A percentile compares a stretch with the other conserved stretches of the same genome.
These are phyloP conservation scores for Chrysoporthe austroafricana DNA, from an alignment of 2,329 filamentous ascomycete species.

Conservation along the genomic window DNA sequence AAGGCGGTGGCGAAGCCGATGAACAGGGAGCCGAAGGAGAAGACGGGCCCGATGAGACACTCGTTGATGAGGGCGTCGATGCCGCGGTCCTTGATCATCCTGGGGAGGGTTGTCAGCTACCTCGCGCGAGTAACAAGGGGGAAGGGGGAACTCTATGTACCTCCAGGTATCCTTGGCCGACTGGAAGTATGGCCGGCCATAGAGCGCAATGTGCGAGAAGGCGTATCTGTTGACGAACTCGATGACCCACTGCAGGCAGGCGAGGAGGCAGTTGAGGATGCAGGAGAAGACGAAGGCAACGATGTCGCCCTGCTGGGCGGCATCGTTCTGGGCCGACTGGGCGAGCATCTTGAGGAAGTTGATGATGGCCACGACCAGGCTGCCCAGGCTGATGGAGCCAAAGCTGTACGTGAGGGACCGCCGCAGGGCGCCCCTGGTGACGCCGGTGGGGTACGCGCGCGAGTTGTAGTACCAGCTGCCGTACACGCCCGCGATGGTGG, in stretches of 20 bases:
- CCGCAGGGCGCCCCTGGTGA: slow-evolving; percentile 81
- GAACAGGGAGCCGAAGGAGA: slow-evolving; percentile 79
- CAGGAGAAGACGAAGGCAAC: slow-evolving; percentile 71
- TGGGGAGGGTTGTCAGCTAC: slow-evolving; percentile 30
- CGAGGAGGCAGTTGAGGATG: slow-evolving; percentile 75
- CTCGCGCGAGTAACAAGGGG: neutral
- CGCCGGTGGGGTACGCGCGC: slow-evolving; percentile 70
- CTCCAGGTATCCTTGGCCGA: slow-evolving; percentile 89
- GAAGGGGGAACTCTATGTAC: slow-evolving; percentile 40
- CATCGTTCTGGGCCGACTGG: slow-evolving; percentile 72
- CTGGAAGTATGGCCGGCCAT: slow-evolving; percentile 84
- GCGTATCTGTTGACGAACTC: slow-evolving; percentile 91
- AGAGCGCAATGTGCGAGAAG: slow-evolving; percentile 90
- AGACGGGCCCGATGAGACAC: slow-evolving; percentile 75
- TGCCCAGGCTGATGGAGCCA: slow-evolving; percentile 86
- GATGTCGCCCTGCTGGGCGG: slow-evolving; percentile 70
- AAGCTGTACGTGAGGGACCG: slow-evolving; percentile 89
- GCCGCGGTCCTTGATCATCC: slow-evolving; percentile 88
- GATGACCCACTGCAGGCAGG: slow-evolving; percentile 81
- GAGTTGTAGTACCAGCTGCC: slow-evolving; percentile 90
- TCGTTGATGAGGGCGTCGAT: slow-evolving; percentile 90
- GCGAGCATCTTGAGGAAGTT: slow-evolving; percentile 82
- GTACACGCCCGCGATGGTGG: slow-evolving; percentile 84
- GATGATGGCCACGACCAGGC: slow-evolving; percentile 83
- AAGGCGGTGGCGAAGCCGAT: slow-evolving; percentile 83